phyloP scores from a whole-genome alignment of 208 protist genomes.

The Leptomonas pyrrhocoris region DNA sequence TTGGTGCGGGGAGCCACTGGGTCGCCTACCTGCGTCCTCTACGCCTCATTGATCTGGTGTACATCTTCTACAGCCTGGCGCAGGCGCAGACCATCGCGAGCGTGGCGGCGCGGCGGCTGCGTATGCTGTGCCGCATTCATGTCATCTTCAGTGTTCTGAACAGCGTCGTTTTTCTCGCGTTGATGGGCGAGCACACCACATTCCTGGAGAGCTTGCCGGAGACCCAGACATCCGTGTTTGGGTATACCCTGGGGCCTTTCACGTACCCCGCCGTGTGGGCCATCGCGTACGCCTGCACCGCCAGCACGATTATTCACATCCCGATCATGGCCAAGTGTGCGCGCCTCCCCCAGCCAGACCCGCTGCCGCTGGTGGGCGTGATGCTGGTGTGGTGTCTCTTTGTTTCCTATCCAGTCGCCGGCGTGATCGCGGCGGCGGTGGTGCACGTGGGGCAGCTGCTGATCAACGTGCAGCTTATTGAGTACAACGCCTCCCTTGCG shows the following conservation, averaged over 20 bases:
- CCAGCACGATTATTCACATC: conserved; percentile 81
- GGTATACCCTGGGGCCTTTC: conserved; percentile 70
- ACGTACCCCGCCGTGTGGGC: conserved; percentile 85
- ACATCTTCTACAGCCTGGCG: conserved; percentile 62
- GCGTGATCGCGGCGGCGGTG: conserved; percentile 39
- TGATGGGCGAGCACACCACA: conserved; percentile 57
- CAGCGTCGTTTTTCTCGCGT: conserved; percentile 46
- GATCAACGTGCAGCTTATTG: conserved; percentile 55
- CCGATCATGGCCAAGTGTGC: conserved; percentile 78
- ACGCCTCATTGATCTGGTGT: conserved; percentile 60
- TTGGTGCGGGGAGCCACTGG: conserved; percentile 27
- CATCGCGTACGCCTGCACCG: conserved; percentile 73
- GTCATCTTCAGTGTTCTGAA: conserved; percentile 63
- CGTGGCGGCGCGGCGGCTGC: conserved; percentile 43
- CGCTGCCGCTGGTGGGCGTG: conserved; percentile 59
- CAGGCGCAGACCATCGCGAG: conserved; percentile 65
- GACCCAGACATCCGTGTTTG: conserved; percentile 30
- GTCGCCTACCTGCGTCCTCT: conserved; percentile 24
- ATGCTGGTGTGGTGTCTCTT: conserved; percentile 76
- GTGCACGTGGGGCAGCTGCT: conserved; percentile 77
- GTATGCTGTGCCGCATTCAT: conserved; percentile 74
- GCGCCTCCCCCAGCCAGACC: conserved; percentile 36
- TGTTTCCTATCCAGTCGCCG: conserved; percentile 48
- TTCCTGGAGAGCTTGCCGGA: conserved; percentile 33
- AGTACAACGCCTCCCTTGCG: conserved; percentile 1